Conservation (phyloP, 805 yeast species). For the Lipomyces sp. region DNA sequence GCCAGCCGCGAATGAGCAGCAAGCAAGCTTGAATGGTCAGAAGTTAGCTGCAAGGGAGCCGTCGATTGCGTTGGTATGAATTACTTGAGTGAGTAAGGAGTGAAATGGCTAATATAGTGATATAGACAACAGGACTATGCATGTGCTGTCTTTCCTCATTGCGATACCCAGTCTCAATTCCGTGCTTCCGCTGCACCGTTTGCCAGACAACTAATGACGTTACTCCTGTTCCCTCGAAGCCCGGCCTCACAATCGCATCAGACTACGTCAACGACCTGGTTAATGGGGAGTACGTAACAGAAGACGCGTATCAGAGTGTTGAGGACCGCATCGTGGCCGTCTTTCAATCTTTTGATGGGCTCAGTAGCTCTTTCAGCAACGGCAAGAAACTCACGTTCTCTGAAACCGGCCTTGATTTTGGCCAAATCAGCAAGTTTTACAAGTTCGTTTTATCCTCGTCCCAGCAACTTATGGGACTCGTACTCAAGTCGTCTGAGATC, state of each 20-base stretch:
- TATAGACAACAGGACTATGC: constrained; percentile 38
- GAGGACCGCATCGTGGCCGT: constrained; percentile 53
- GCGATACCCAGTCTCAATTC: constrained; percentile 38
- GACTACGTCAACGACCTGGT: constrained; percentile 10
- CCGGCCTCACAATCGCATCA: constrained; percentile 5
- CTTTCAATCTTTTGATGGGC: constrained; percentile 54
- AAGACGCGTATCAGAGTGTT: constrained; percentile 45
- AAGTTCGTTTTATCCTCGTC: constrained; percentile 56
- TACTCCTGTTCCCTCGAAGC: constrained; percentile 23
- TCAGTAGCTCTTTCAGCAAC: constrained; percentile 62
- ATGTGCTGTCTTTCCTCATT: constrained; percentile 43
- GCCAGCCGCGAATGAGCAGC: not conserved
- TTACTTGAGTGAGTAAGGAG: not conserved
- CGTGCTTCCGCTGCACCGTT: constrained; percentile 59
- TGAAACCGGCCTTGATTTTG: constrained; percentile 56
- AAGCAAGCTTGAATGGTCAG: not conserved
- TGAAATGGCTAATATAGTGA: not conserved
- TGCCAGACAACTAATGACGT: constrained; percentile 50
- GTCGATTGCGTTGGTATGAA: constrained; percentile 1
- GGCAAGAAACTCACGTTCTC: constrained; percentile 49
- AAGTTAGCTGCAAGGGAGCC: not conserved
- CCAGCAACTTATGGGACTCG: constrained; percentile 59
- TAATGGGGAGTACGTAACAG: constrained; percentile 49
- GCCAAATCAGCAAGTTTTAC: constrained; percentile 56
- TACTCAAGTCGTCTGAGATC: constrained; percentile 58